phyloP scores from a whole-genome alignment of 176 grass and related monocot species.

The Carex myosuroides region DNA sequence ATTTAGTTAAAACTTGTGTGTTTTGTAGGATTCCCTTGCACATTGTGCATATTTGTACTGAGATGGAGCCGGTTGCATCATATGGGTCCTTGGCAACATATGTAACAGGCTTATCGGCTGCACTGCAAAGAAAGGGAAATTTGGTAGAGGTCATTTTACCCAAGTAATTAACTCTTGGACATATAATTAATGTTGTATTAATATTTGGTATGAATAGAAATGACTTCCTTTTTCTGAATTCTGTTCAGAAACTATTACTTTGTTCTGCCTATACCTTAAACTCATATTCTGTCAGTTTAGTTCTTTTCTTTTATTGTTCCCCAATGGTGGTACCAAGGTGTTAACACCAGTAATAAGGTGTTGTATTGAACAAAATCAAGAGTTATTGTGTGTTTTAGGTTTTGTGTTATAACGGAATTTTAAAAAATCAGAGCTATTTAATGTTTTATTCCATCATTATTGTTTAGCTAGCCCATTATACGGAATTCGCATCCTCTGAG shows the following conservation, averaged over 20 bases:
- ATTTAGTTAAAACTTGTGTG: not conserved
- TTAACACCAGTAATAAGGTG: not conserved
- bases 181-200: not conserved
- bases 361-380: not conserved
- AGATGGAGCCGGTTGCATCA: slow-evolving; percentile 45
- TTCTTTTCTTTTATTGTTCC: not conserved
- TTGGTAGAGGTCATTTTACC: slow-evolving; percentile 59
- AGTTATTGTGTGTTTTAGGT: not conserved
- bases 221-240: not conserved
- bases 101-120: slow-evolving; percentile 41
- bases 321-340: not conserved
- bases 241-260: not conserved
- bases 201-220: not conserved
- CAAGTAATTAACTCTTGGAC: slow-evolving; percentile 31
- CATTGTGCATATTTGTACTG: slow-evolving; percentile 48
- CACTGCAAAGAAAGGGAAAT: slow-evolving; percentile 43
- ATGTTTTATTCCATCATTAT: not conserved
- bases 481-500: too few species aligned
- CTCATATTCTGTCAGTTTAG: not conserved
- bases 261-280: not conserved
- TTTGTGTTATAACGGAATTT: not conserved
- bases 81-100: slow-evolving; percentile 38
- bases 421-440: not conserved
- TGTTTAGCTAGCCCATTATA: not conserved
- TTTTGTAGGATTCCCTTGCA: slow-evolving; percentile 40